Percentiles rank a stretch among this genome's conserved stretches.
phyloP scores from a whole-genome alignment of 108 stramenopile genomes.

The Pseudonitzschia pungens region DNA sequence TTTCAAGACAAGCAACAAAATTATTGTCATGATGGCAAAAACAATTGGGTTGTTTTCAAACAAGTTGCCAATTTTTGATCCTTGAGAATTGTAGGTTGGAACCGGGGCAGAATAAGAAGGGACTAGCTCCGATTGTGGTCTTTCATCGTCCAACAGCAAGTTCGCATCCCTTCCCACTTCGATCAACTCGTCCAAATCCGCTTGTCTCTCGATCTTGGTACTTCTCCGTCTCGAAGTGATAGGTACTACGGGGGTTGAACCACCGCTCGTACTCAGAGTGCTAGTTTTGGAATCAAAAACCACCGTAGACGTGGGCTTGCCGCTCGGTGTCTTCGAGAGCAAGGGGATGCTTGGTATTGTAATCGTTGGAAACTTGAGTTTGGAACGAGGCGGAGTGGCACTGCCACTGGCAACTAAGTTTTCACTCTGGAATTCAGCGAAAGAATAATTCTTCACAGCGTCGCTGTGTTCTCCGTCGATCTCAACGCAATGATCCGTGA shows the following conservation, averaged over 20 bases:
- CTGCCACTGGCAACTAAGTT: not conserved
- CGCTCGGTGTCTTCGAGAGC: not conserved
- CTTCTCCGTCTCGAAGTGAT: conserved; percentile 36
- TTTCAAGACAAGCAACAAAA: conserved; percentile 15
- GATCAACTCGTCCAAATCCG: conserved; percentile 39
- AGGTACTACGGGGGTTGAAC: conserved; percentile 41
- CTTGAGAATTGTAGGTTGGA: conserved; percentile 27
- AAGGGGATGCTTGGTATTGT: not conserved
- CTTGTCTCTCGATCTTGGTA: conserved; percentile 16
- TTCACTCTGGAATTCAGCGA: not conserved
- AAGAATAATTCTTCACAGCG: conserved; percentile 1
- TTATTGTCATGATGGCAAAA: conserved; percentile 26
- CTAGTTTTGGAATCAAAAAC: too few species aligned
- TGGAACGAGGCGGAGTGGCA: not conserved
- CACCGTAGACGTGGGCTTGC: too few species aligned
- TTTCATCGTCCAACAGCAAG: conserved; percentile 47
- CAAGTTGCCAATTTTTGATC: conserved; percentile 30
- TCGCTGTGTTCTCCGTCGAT: conserved; percentile 4
- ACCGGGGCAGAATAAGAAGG: conserved; percentile 41
- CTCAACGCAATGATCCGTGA: conserved; percentile 50
- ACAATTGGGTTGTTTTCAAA: conserved; percentile 48
- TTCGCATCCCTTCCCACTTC: conserved; percentile 39
- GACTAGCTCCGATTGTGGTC: conserved; percentile 28
- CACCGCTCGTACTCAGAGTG: too few species aligned
- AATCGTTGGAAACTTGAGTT: not conserved